Evolutionary conservation across 495 filamentous ascomycete genomes (phyloP).

Genomic region (Staphylotrichum longicolle): DNA sequence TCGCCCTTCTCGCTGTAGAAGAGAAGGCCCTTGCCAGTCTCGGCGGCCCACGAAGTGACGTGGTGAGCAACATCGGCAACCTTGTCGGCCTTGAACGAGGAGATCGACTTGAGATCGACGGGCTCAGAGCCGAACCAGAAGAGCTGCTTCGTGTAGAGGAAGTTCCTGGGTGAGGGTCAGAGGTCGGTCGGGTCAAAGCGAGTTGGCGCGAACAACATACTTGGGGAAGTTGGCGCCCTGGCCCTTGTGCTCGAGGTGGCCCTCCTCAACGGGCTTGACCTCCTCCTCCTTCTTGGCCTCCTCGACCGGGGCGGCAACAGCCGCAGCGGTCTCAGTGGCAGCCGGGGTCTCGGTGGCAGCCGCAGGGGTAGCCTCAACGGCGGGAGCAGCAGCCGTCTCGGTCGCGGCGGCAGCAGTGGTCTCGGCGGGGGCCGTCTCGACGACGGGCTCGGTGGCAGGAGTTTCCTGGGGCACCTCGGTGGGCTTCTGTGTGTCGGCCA

Average conservation of each 20-base stretch:
- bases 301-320: conserved; percentile 45
- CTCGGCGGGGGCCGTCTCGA: conserved; percentile 44
- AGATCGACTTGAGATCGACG: conserved; percentile 69
- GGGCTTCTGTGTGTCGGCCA: conserved; percentile 51
- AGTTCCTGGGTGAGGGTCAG: conserved; percentile 36
- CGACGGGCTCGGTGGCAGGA: conserved; percentile 48
- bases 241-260: conserved; percentile 80
- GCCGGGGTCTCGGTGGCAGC: conserved; percentile 42
- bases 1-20: conserved; percentile 85
- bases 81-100: conserved; percentile 83
- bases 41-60: conserved; percentile 78
- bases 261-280: conserved; percentile 67
- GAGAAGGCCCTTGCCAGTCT: conserved; percentile 93
- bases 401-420: conserved; percentile 29
- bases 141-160: conserved; percentile 53
- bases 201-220: conserved; percentile 55
- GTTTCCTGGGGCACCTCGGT: conserved; percentile 44
- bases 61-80: conserved; percentile 69
- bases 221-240: conserved; percentile 76
- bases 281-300: conserved; percentile 55
- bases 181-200: conserved; percentile 24
- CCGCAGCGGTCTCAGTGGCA: conserved; percentile 32
- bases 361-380: conserved; percentile 35
- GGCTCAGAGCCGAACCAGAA: conserved; percentile 92
- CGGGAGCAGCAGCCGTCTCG: conserved; percentile 39